Evolutionary conservation across 768 basidiomycete genomes (phyloP).

Genomic region (Hygrophoropsis aurantiaca): DNA sequence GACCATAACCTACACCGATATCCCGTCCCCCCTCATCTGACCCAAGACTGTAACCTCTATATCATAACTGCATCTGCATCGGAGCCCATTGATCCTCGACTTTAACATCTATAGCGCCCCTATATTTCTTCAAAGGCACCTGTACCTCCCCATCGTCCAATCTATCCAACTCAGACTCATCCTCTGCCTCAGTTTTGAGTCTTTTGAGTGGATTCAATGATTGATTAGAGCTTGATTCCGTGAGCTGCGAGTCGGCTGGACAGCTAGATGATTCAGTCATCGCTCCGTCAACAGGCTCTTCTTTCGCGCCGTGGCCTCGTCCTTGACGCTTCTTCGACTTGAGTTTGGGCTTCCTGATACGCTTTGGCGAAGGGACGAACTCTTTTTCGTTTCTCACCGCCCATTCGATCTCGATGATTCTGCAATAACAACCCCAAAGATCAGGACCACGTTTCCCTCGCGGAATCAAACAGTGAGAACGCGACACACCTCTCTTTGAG

Average conservation of each 20-base stretch:
- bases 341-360: conserved; percentile 45
- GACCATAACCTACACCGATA: too few species aligned
- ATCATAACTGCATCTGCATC: too few species aligned
- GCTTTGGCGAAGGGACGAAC: conserved; percentile 57
- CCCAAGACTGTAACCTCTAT: too few species aligned
- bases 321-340: conserved; percentile 33
- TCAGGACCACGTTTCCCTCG: too few species aligned
- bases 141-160: conserved; percentile 14
- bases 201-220: conserved; percentile 6
- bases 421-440: too few species aligned
- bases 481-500: conserved; percentile 73
- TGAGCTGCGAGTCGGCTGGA: too few species aligned
- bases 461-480: conserved; percentile 46
- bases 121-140: conserved; percentile 27
- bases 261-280: too few species aligned
- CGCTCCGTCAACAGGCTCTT: conserved; percentile 1
- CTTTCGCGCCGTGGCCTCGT: conserved; percentile 2
- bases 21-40: too few species aligned
- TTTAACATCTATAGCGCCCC: conserved; percentile 11
- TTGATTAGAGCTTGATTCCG: not conserved
- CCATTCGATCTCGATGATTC: conserved; percentile 84
- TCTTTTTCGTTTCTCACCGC: conserved; percentile 61
- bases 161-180: conserved; percentile 11
- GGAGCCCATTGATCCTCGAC: conserved; percentile 4
- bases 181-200: conserved; percentile 27